Conservation (phyloP, 2,329 filamentous ascomycete species). For the Drechslerella coelobrocha region DNA sequence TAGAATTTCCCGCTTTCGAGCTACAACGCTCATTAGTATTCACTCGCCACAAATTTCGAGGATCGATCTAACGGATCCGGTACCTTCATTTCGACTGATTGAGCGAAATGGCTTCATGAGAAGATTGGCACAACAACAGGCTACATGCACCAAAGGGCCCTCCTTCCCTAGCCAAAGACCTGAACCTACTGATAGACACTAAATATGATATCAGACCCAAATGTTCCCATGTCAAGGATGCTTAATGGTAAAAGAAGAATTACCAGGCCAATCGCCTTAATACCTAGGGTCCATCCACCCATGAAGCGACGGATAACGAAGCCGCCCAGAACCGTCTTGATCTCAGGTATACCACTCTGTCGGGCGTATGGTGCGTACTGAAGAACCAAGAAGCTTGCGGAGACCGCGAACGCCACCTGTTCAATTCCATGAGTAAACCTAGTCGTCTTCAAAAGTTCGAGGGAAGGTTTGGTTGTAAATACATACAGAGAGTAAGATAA, state of each 20-base stretch:
- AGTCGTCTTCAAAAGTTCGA: background rate
- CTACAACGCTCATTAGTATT: conserved; percentile 60
- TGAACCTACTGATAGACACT: conserved; percentile 89
- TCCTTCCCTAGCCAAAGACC: conserved; percentile 98
- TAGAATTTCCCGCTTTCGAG: conserved; percentile 88
- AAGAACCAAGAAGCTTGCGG: conserved; percentile 79
- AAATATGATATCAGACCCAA: conserved; percentile 54
- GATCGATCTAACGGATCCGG: conserved; percentile 41
- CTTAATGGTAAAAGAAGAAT: conserved; percentile 54
- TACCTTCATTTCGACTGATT: conserved; percentile 86
- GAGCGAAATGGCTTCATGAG: conserved; percentile 87
- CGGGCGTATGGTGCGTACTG: conserved; percentile 86
- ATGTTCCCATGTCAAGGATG: background rate
- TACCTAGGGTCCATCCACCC: conserved; percentile 83
- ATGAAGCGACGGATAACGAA: conserved; percentile 90
- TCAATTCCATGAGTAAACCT: conserved; percentile 49
- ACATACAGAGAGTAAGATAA: conserved; percentile 79
- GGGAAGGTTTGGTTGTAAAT: background rate
- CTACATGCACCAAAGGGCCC: conserved; percentile 91
- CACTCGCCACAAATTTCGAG: conserved; percentile 50
- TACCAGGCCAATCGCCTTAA: conserved; percentile 88
- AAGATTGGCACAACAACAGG: conserved; percentile 92
- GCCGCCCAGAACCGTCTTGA: conserved; percentile 93
- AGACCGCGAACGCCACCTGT: conserved; percentile 77
- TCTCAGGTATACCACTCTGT: conserved; percentile 95